Evolutionary conservation across 1,284 basidiomycete genomes (phyloP), one percentile per base, ranked within the genome.

Genomic region (Vanrija humicola): DNA sequence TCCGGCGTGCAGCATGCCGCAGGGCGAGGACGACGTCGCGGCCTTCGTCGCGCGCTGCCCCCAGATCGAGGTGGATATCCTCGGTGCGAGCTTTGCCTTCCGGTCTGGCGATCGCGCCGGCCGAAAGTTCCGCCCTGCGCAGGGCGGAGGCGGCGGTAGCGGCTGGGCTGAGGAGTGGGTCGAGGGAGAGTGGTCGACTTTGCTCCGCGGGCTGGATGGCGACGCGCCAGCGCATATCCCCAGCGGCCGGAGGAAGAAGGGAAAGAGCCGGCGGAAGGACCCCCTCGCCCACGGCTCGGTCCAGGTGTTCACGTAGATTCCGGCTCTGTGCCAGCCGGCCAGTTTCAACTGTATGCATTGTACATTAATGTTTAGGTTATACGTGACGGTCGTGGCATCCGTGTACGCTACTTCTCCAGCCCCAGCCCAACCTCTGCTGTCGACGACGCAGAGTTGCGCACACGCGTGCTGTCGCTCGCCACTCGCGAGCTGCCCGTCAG

Each of bases 61-160:
- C 0, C 62, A 68, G 38, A 65, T 79, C 14, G 68, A 70, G 46
- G 58, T 79, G 15, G 70, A 75, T 29, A 61, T 80, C 6, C 67
- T 75, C 29, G 79, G 79, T 5, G 66, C 70, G 1, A 62, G 73
- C 14, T 78, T 80, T 53, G 65, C 65, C 10, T 78, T 76, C 57
- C 64, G 77, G 15, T 70, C 75, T 0, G 72, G 69, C 1, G 79
- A 80, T 49, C 55, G 79, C 18, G 76, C 77, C 1, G 77, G 76
- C 10, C 65, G 75, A 48, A 79, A 78, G 57, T 79, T 78, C 63
- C 72, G 77, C 50, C 67, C 65, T 2, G 64, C 68, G 7, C 67
- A 71, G 58, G 69, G 67, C 0, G 54, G 58, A 0, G 68, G 67
- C 5, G 67, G 68, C 0, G 72, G 71, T 0, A 68, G 63, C 48